phyloP scores from a whole-genome alignment of 352 stramenopile species.

The Chrysophaeum taylorii region DNA sequence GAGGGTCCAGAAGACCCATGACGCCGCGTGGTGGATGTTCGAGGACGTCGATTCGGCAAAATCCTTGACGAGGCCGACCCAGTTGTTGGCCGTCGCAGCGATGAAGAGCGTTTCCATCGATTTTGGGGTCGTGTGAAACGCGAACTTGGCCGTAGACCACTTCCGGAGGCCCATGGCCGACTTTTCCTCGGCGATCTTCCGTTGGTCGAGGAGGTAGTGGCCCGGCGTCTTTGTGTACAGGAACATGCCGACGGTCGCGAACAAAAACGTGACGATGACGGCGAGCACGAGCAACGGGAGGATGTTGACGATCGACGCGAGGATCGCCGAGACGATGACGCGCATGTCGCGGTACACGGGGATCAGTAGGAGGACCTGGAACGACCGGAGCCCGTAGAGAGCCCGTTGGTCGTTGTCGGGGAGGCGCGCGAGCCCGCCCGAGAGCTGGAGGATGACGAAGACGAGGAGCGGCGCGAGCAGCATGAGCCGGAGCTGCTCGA shows the following conservation, averaged over 20 bases:
- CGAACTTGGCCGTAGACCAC: neutral
- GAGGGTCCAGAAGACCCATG: neutral
- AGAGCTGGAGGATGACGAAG: neutral
- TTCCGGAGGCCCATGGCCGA: no score
- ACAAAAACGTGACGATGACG: conserved; percentile 1
- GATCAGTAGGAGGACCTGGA: neutral
- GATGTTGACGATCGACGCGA: neutral
- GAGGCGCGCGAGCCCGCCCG: neutral
- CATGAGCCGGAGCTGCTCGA: neutral
- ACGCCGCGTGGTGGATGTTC: neutral
- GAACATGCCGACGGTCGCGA: conserved; percentile 8
- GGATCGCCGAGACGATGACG: neutral
- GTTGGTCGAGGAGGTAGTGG: no score
- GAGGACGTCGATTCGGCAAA: no score
- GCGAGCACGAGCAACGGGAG: neutral
- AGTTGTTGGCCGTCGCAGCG: conserved; percentile 8
- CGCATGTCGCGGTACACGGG: neutral
- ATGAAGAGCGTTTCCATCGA: conserved; percentile 11
- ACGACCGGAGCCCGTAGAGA: neutral
- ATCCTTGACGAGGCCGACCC: neutral
- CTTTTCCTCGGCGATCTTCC: no score
- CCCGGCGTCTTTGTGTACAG: neutral
- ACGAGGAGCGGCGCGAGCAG: neutral
- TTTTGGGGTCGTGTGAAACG: neutral
- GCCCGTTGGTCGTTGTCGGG: no score